phyloP scores from a whole-genome alignment of 495 filamentous ascomycete species.

The Collariella sp. region DNA sequence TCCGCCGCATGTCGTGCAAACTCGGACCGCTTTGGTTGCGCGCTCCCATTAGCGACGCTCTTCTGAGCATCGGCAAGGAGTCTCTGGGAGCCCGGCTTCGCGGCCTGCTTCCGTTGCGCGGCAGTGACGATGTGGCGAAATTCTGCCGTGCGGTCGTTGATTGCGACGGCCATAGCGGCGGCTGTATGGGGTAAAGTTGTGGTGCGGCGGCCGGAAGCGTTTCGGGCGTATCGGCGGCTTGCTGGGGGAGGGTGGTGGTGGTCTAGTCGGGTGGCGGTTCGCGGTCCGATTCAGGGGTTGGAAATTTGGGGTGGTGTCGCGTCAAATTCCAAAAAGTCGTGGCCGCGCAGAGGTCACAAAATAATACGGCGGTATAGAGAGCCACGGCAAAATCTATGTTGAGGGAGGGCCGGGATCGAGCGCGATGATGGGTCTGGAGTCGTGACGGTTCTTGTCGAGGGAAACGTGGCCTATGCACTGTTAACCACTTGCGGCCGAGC shows the following conservation, averaged over 20 bases:
- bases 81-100: constrained; percentile 66
- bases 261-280: too few species aligned
- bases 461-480: too few species aligned
- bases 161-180: constrained; percentile 53
- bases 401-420: too few species aligned
- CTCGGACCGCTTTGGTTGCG: constrained; percentile 52
- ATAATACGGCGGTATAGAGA: too few species aligned
- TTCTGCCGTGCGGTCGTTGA: constrained; percentile 93
- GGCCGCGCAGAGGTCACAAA: too few species aligned
- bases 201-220: not conserved
- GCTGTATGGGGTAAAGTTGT: not conserved
- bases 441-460: too few species aligned
- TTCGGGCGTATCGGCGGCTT: constrained; percentile 36
- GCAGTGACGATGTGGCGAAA: constrained; percentile 84
- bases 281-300: too few species aligned
- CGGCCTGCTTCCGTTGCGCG: constrained; percentile 63
- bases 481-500: too few species aligned
- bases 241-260: not conserved
- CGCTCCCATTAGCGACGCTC: constrained; percentile 55
- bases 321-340: too few species aligned
- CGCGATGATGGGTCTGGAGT: too few species aligned
- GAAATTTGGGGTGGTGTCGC: too few species aligned
- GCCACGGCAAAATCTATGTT: too few species aligned
- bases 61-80: constrained; percentile 69
- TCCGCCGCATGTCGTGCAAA: constrained; percentile 85